phyloP scores from a whole-genome alignment of 257 asterid genomes.

The Plantago major region DNA sequence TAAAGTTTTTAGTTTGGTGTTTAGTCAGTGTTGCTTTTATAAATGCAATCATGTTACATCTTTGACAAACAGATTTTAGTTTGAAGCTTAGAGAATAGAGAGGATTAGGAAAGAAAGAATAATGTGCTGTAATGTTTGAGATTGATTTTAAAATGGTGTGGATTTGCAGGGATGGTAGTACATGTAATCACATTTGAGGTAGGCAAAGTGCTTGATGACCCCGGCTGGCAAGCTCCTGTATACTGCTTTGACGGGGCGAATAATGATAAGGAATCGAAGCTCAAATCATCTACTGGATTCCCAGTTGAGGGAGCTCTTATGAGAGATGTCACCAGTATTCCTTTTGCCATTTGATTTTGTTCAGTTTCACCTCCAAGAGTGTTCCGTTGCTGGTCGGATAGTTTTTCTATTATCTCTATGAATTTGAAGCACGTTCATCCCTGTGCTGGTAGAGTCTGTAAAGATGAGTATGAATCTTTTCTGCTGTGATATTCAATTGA shows the following conservation, averaged over 20 bases:
- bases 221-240: slow-evolving; percentile 76
- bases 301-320: slow-evolving; percentile 23
- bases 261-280: slow-evolving; percentile 1
- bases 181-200: slow-evolving; percentile 83
- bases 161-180: slow-evolving; percentile 43
- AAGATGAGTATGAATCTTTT: no score
- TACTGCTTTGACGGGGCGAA: slow-evolving; percentile 44
- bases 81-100: background rate
- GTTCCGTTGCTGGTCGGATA: background rate
- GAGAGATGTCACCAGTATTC: slow-evolving; percentile 21
- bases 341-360: slow-evolving; percentile 10
- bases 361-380: background rate
- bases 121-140: no score
- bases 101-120: no score
- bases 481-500: no score
- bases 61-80: no score
- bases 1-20: background rate
- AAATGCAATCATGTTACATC: no score
- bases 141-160: background rate
- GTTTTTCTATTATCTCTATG: background rate
- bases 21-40: background rate
- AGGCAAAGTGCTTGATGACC: slow-evolving; percentile 63
- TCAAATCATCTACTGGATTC: slow-evolving; percentile 16
- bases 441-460: no score
- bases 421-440: background rate